Evolutionary conservation across 805 yeast species (phyloP).

Genomic region (Teunomyces pallodes): DNA sequence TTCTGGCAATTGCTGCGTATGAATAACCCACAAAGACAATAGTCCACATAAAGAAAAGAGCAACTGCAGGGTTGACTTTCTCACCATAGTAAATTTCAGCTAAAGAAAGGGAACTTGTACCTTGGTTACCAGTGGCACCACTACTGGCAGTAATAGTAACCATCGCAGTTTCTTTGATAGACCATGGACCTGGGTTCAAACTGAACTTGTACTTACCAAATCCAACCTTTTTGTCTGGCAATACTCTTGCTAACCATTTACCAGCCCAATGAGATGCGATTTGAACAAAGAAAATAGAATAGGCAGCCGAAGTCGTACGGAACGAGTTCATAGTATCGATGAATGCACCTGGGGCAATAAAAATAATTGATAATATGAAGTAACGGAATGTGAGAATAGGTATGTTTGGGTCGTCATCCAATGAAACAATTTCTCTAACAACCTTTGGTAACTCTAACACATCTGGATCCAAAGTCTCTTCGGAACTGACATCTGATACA

Average conservation of each 20-base stretch:
- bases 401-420: conserved; percentile 37
- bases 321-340: conserved; percentile 41
- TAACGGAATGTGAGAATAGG: conserved; percentile 39
- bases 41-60: conserved; percentile 48
- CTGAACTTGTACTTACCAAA: conserved; percentile 25
- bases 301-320: conserved; percentile 48
- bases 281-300: conserved; percentile 52
- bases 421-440: conserved; percentile 35
- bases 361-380: conserved; percentile 30
- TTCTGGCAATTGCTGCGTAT: conserved; percentile 50
- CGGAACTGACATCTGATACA: conserved; percentile 4
- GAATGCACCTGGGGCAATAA: conserved; percentile 42
- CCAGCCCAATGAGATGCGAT: conserved; percentile 49
- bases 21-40: conserved; percentile 54
- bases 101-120: conserved; percentile 46
- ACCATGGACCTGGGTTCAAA: conserved; percentile 56
- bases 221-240: conserved; percentile 33
- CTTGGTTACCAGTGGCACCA: conserved; percentile 52
- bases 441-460: conserved; percentile 28
- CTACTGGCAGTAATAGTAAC: conserved; percentile 51
- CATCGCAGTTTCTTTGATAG: conserved; percentile 52
- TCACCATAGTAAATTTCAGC: conserved; percentile 45
- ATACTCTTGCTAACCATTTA: conserved; percentile 38
- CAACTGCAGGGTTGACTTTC: conserved; percentile 33
- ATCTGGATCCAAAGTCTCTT: conserved; percentile 14